Base-by-base conservation (phyloP, 2,329 filamentous ascomycete species). In the Phaeosphaeriaceae sp. region DNA sequence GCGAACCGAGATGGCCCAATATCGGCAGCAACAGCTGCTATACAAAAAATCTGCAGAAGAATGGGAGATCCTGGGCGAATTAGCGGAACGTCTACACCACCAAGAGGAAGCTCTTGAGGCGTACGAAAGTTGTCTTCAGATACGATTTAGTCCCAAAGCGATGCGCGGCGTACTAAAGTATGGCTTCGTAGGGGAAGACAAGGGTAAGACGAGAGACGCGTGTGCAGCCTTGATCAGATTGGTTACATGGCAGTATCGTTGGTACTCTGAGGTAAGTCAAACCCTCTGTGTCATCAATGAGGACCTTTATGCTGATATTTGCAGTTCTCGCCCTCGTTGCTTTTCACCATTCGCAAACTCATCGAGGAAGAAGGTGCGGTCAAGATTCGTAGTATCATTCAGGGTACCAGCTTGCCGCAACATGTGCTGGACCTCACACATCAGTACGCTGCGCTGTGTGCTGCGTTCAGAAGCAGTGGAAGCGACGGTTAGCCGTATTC, bases 351-450 rank as follows among this genome's bases (percentile, higher is more conserved):
- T 66, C 87, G 94, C 54, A 92, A 90, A 60, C 80, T 99, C 60
- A 99, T 99, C 69, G 94, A 97, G 75, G 92, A 97, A 61, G 94
- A 99, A 76, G 94, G 94, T 50, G 93, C 93, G 1, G 90, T 99
- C 73, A 99, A 99, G 77, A 89, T 99, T 46, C 85, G 94, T 68
- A 97, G 92, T 73, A 96, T 99, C 68, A 92, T 99, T 45, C 94
- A 99, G 75, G 92, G 93, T 1, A 97, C 93, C 2, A 96, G 89
- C 72, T 77, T 99, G 54, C 92, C 93, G 9, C 94, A 97, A 75
- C 87, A 89, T 51, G 92, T 99, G 32, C 82, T 97, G 46, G 93
- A 97, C 71, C 78, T 99, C 51, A 97, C 94, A 20, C 93, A 99
- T 74, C 90, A 97, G 71, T 99, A 99, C 71, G 94, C 93, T 16